These are phyloP conservation scores for Neopestalotiopsis sp. DNA, from an alignment of 2,329 filamentous ascomycete species.

Conservation along the genomic window DNA sequence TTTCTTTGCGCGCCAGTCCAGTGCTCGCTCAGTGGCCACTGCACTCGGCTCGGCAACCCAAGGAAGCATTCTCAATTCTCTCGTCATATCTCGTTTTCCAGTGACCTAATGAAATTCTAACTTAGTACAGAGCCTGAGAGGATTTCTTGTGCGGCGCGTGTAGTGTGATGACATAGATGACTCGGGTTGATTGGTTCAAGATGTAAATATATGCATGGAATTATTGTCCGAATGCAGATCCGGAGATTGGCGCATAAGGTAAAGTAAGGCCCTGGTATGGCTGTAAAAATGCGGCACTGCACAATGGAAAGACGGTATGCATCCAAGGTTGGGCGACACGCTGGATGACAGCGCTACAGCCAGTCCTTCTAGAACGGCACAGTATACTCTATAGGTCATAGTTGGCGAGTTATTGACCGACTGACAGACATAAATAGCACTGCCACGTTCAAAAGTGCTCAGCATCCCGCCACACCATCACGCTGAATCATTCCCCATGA, in stretches of 20 bases:
- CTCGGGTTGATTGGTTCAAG: not conserved
- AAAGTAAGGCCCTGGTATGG: too few species aligned
- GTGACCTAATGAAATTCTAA: not conserved
- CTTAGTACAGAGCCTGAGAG: not conserved
- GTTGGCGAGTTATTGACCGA: too few species aligned
- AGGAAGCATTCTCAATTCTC: not conserved
- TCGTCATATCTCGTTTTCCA: not conserved
- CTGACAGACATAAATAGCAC: not conserved
- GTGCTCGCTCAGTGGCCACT: too few species aligned
- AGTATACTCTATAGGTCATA: too few species aligned
- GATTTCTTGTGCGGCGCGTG: not conserved
- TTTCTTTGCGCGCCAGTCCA: not conserved
- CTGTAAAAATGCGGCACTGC: not conserved
- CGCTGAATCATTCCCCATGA: not conserved
- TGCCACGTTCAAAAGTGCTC: not conserved
- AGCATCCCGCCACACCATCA: not conserved
- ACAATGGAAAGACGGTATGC: not conserved
- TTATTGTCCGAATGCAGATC: slow-evolving; percentile 4
- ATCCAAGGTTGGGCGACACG: not conserved
- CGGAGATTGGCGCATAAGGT: not conserved
- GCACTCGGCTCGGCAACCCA: not conserved
- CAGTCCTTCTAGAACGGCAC: too few species aligned
- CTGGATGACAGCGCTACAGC: too few species aligned
- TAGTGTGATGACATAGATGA: not conserved
- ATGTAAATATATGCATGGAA: not conserved